phyloP scores from a whole-genome alignment of 2,329 filamentous ascomycete genomes.

The Aspergillus ustus region DNA sequence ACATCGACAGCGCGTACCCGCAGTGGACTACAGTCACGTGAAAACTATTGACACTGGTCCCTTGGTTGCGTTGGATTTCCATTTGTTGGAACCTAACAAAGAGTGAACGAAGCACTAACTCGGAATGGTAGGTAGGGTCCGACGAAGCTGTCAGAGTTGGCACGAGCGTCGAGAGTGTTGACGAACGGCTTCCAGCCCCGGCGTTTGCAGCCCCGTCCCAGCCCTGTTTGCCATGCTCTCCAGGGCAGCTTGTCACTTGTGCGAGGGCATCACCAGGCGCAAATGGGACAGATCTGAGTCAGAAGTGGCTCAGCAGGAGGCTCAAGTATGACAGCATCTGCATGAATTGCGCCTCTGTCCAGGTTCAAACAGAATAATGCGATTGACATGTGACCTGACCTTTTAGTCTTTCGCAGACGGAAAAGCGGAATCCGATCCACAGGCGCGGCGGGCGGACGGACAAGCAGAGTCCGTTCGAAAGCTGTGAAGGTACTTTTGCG shows the following conservation, averaged over 20 bases:
- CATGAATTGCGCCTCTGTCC: background rate
- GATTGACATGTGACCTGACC: background rate
- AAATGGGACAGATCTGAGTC: background rate
- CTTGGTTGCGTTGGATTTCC: background rate
- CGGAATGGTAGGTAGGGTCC: background rate
- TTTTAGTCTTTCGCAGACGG: background rate
- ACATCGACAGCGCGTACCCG: constrained; percentile 24
- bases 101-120: background rate
- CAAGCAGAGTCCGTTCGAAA: background rate
- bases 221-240: background rate
- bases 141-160: background rate
- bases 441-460: background rate
- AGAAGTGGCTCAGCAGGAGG: background rate
- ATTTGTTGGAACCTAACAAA: background rate
- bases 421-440: background rate
- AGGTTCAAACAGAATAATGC: background rate
- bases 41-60: background rate
- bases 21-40: constrained; percentile 28
- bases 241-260: background rate
- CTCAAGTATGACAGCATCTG: background rate
- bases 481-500: background rate
- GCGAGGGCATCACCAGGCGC: background rate
- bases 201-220: background rate
- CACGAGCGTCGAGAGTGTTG: background rate
- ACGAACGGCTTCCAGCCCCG: background rate